Evolutionary conservation across 306 rosid species (phyloP).

Genomic region (Geum urbanum): DNA sequence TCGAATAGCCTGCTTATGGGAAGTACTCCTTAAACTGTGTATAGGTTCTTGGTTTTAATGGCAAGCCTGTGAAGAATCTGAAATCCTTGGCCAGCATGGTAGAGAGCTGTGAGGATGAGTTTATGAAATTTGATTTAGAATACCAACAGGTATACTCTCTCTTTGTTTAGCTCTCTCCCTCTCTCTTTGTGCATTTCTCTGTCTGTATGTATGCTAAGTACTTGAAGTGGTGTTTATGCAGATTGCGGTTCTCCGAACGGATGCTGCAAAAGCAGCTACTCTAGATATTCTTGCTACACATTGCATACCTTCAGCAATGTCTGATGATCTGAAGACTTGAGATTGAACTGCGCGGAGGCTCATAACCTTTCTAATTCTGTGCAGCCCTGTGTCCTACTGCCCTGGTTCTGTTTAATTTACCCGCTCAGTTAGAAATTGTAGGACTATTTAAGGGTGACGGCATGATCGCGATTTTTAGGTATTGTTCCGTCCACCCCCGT

Average conservation of each 20-base stretch:
- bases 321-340: conserved; percentile 80
- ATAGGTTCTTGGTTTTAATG: conserved; percentile 81
- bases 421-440: conserved; percentile 23
- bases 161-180: background rate
- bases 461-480: background rate
- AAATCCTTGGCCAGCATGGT: conserved; percentile 87
- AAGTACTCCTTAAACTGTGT: conserved; percentile 5
- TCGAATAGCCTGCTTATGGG: background rate
- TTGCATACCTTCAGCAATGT: conserved; percentile 84
- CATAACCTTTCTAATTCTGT: conserved; percentile 16
- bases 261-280: conserved; percentile 78
- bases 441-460: conserved; percentile 23
- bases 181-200: background rate
- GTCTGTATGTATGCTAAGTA: background rate
- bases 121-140: conserved; percentile 71
- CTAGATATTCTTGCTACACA: conserved; percentile 78
- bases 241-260: conserved; percentile 73
- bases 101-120: conserved; percentile 71
- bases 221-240: conserved; percentile 29
- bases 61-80: conserved; percentile 84
- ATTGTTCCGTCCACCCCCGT: background rate
- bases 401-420: background rate
- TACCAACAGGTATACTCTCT: conserved; percentile 71
- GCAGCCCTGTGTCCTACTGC: background rate
- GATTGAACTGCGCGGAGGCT: conserved; percentile 14